Base-by-base conservation (phyloP, 1,139 yeast genomes). In the Zygoascus sp. region DNA sequence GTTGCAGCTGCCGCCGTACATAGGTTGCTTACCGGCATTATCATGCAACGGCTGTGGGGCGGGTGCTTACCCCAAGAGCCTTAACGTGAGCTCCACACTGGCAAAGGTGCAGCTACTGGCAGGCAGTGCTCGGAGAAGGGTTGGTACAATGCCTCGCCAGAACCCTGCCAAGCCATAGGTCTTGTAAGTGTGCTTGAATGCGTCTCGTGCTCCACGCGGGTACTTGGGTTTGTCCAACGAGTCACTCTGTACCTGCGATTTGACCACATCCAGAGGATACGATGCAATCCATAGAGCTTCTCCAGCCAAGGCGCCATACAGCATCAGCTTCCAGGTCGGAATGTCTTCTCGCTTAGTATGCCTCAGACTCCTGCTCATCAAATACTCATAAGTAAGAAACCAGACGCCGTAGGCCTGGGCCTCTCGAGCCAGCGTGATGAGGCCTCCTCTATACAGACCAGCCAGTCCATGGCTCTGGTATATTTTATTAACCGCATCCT, bases 351-450 rank as follows among this genome's bases (percentile, higher is more conserved):
- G 67, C 37, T 64, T 64, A 5, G 45, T 43, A 6, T 52, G 48
- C 2, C 57, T 45, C 19, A 59, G 56, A 6, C 51, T 51, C 10
- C 49, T 53, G 39, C 66, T 62, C 58, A 84, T 78, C 46, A 84
- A 65, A 37, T 70, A 72, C 60, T 85, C 95, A 61, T 81, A 85
- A 0, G 89, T 73, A 51, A 82, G 66, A 56, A 85, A 85, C 94
- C 94, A 85, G 13, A 83, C 80, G 13, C 95, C 95, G 58, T 84
- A 84, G 0, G 92, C 90, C 60, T 85, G 94, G 8, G 80, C 72
- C 59, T 85, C 95, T 54, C 94, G 71, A 3, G 77, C 46, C 2
- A 81, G 58, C 0, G 94, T 84, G 46, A 84, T 74, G 5, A 72
- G 65, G 23, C 72, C 68, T 0, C 90, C 90, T 49, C 90, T 67